A percentile compares a stretch with the other conserved stretches of the same genome.
Conservation (phyloP, 2,329 filamentous ascomycete species). For the Xylaria sp. region DNA sequence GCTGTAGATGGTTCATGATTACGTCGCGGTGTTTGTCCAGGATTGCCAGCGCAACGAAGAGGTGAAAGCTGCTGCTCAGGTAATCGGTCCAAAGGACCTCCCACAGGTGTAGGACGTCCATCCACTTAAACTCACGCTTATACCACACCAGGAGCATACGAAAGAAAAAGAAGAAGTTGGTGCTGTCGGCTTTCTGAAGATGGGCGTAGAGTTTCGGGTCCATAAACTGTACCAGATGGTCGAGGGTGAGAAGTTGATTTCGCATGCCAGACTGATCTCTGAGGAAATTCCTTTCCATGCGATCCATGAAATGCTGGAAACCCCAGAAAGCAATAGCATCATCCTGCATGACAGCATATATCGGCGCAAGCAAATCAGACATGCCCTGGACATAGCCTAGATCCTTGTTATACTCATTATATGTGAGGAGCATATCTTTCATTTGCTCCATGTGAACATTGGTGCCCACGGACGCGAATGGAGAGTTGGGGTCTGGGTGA, state of each 20-base stretch:
- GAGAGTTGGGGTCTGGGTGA: slow-evolving; percentile 94
- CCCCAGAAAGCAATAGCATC: slow-evolving; percentile 97
- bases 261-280: slow-evolving; percentile 97
- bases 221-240: slow-evolving; percentile 96
- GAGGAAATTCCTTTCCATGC: slow-evolving; percentile 97
- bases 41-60: slow-evolving; percentile 94
- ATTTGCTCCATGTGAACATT: slow-evolving; percentile 98
- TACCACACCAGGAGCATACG: slow-evolving; percentile 99
- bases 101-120: slow-evolving; percentile 88
- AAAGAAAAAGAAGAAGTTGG: slow-evolving; percentile 99
- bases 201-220: slow-evolving; percentile 94
- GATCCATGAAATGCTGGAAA: slow-evolving; percentile 95
- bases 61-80: slow-evolving; percentile 86
- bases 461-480: slow-evolving; percentile 91
- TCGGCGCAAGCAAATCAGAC: slow-evolving; percentile 94
- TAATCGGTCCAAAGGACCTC: slow-evolving; percentile 96
- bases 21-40: slow-evolving; percentile 95
- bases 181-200: slow-evolving; percentile 88
- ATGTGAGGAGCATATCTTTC: slow-evolving; percentile 98
- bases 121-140: slow-evolving; percentile 95
- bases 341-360: slow-evolving; percentile 97
- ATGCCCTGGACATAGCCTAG: slow-evolving; percentile 98
- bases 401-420: slow-evolving; percentile 97
- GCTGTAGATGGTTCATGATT: slow-evolving; percentile 92
- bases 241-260: slow-evolving; percentile 86